Percentiles rank a stretch among this genome's conserved stretches.
Conservation (phyloP, 805 yeast species). For the Candida awuae region DNA sequence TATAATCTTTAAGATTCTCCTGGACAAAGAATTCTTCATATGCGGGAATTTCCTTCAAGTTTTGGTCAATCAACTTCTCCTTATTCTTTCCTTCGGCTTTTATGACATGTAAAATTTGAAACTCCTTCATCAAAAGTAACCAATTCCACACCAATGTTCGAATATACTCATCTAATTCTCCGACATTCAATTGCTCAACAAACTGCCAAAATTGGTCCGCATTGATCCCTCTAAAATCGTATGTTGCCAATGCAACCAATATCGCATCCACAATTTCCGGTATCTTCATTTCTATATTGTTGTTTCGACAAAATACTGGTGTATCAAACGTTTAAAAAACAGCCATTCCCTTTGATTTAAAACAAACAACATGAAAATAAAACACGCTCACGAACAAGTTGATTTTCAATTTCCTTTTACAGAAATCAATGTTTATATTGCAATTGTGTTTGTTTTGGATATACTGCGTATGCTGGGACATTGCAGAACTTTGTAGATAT, state of each 20-base stretch:
- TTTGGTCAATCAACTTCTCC: not conserved
- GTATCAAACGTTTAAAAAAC: too few relatives aligned
- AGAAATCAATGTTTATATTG: too few relatives aligned
- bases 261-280: slow-evolving; percentile 31
- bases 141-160: slow-evolving; percentile 32
- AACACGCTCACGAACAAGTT: too few relatives aligned
- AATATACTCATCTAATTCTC: slow-evolving; percentile 25
- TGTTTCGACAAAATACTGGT: too few relatives aligned
- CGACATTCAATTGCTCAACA: slow-evolving; percentile 10
- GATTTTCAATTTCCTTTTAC: too few relatives aligned
- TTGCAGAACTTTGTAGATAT: too few relatives aligned
- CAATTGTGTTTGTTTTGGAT: too few relatives aligned
- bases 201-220: slow-evolving; percentile 29
- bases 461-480: too few relatives aligned
- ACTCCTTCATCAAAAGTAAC: slow-evolving; percentile 18
- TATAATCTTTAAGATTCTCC: slow-evolving; percentile 1
- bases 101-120: not conserved
- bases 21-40: slow-evolving; percentile 4
- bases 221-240: slow-evolving; percentile 28
- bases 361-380: too few relatives aligned
- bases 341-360: too few relatives aligned
- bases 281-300: too few relatives aligned
- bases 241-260: slow-evolving; percentile 30
- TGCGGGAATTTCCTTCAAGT: slow-evolving; percentile 1
- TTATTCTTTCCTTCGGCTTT: not conserved